phyloP scores from a whole-genome alignment of 1,284 basidiomycete species.

The Irpex lacteus region DNA sequence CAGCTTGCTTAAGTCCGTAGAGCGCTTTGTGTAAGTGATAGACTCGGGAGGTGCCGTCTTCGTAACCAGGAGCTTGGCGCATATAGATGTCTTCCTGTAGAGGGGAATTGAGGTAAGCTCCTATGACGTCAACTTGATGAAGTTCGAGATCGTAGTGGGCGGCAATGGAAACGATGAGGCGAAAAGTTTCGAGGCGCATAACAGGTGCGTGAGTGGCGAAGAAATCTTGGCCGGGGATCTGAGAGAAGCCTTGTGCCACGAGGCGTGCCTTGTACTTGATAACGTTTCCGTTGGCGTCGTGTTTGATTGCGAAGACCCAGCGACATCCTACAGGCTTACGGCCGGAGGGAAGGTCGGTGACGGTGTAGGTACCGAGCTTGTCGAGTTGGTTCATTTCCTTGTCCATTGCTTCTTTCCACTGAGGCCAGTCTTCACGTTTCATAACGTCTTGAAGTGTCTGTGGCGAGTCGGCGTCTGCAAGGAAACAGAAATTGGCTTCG shows the following conservation, averaged over 20 bases:
- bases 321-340: slow-evolving; percentile 21
- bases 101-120: slow-evolving; percentile 14
- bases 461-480: slow-evolving; percentile 14
- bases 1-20: slow-evolving; percentile 31
- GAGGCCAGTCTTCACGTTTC: slow-evolving; percentile 20
- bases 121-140: not conserved
- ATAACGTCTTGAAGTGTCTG: slow-evolving; percentile 24
- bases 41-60: slow-evolving; percentile 20
- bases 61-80: slow-evolving; percentile 28
- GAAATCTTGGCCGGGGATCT: slow-evolving; percentile 37
- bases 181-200: slow-evolving; percentile 22
- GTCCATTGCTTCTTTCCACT: slow-evolving; percentile 31
- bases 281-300: slow-evolving; percentile 25
- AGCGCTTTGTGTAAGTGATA: slow-evolving; percentile 19
- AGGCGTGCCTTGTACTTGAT: slow-evolving; percentile 35
- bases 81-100: slow-evolving; percentile 41
- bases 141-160: slow-evolving; percentile 1
- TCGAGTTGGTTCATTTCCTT: slow-evolving; percentile 26
- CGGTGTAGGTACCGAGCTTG: slow-evolving; percentile 25
- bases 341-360: slow-evolving; percentile 18
- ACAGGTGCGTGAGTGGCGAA: slow-evolving; percentile 32
- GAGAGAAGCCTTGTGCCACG: slow-evolving; percentile 40
- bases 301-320: slow-evolving; percentile 32
- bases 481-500: slow-evolving; percentile 2
- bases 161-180: slow-evolving; percentile 27